Evolutionary conservation across 176 grass and related monocot genomes (phyloP).

Genomic region (Pharus latifolius): DNA sequence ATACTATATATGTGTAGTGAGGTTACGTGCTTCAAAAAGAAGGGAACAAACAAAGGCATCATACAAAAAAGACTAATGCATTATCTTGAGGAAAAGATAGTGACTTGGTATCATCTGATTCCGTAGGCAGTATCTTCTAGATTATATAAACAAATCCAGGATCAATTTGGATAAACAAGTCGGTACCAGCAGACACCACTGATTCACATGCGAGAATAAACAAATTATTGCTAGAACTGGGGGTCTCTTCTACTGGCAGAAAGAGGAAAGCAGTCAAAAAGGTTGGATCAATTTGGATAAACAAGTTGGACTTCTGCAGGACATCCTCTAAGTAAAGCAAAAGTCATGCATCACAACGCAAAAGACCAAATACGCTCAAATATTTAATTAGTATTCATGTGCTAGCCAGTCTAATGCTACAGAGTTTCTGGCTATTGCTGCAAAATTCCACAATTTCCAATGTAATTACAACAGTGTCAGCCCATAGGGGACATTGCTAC

Average conservation of each 20-base stretch:
- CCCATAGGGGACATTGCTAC: neutral
- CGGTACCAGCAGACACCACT: neutral
- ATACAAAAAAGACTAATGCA: too few relatives aligned
- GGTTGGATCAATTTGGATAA: slow-evolving; percentile 14
- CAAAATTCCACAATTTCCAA: neutral
- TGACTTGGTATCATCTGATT: neutral
- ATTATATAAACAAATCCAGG: neutral
- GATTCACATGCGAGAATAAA: slow-evolving; percentile 11
- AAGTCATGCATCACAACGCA: neutral
- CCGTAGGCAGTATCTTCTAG: neutral
- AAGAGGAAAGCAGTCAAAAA: slow-evolving; percentile 9
- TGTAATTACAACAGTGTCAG: slow-evolving; percentile 14
- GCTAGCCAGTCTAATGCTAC: neutral
- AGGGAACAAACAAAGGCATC: neutral
- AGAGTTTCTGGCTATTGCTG: neutral
- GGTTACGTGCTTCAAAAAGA: neutral
- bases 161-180: neutral
- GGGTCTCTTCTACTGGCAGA: slow-evolving; percentile 10
- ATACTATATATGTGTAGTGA: neutral
- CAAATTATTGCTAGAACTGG: slow-evolving; percentile 11
- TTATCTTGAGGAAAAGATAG: neutral
- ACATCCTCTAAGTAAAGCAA: neutral
- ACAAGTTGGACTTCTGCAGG: neutral
- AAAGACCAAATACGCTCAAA: neutral
- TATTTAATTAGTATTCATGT: neutral